A percentile compares a stretch with the other conserved stretches of the same genome.
phyloP scores from a whole-genome alignment of 2,329 filamentous ascomycete species.

The Blastomyces emzantsi region DNA sequence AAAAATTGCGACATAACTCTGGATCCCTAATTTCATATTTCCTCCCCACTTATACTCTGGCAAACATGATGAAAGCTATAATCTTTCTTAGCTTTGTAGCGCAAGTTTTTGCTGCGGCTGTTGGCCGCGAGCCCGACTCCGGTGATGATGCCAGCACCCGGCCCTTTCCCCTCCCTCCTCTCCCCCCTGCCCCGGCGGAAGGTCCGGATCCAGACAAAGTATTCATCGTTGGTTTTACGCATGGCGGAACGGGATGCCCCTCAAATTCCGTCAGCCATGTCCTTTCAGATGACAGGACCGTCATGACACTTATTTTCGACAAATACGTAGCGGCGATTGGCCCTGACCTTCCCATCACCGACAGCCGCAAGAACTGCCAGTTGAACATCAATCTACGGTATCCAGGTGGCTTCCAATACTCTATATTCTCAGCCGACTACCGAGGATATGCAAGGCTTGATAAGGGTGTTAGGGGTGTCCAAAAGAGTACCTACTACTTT shows the following conservation, averaged over 20 bases:
- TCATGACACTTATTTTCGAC: constrained; percentile 46
- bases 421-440: constrained; percentile 45
- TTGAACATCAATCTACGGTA: constrained; percentile 45
- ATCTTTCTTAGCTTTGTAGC: constrained; percentile 15
- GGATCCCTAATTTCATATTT: background rate
- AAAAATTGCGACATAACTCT: background rate
- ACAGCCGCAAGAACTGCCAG: constrained; percentile 47
- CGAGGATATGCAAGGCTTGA: constrained; percentile 44
- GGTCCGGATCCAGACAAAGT: constrained; percentile 28
- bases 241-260: constrained; percentile 43
- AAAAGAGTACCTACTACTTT: constrained; percentile 49
- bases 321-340: constrained; percentile 44
- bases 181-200: constrained; percentile 6
- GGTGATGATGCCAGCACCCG: constrained; percentile 10
- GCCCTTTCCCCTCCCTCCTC: constrained; percentile 6
- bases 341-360: constrained; percentile 33
- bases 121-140: constrained; percentile 1
- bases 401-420: constrained; percentile 46
- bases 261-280: constrained; percentile 36
- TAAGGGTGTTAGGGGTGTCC: constrained; percentile 39
- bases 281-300: constrained; percentile 35
- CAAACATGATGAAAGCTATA: constrained; percentile 13
- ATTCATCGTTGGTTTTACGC: constrained; percentile 37
- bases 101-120: constrained; percentile 19
- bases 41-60: background rate